phyloP scores from a whole-genome alignment of 108 stramenopile species.

The Cylindrotheca closterium region DNA sequence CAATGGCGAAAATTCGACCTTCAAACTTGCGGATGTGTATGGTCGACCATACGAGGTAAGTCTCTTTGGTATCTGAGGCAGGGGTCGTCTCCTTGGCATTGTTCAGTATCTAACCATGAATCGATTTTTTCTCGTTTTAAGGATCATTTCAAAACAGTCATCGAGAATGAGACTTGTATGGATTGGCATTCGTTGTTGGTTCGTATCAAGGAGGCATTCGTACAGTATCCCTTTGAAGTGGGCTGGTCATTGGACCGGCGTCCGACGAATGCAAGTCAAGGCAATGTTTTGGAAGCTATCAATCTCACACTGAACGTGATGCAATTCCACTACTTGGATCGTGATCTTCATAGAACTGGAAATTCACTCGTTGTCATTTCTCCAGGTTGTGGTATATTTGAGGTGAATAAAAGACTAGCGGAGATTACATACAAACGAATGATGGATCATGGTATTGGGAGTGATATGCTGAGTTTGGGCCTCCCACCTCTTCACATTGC shows the following conservation, averaged over 20 bases:
- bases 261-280: constrained; percentile 85
- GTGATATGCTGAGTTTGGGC: constrained; percentile 94
- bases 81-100: no score
- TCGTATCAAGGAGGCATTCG: constrained; percentile 85
- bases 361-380: constrained; percentile 94
- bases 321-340: constrained; percentile 94
- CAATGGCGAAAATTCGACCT: constrained; percentile 26
- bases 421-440: constrained; percentile 98
- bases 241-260: constrained; percentile 79
- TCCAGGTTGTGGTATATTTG: constrained; percentile 94
- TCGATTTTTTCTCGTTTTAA: constrained; percentile 7
- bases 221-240: constrained; percentile 80
- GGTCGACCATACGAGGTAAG: constrained; percentile 65
- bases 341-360: constrained; percentile 92
- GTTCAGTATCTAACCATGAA: background rate
- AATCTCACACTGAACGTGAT: constrained; percentile 97
- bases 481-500: constrained; percentile 95
- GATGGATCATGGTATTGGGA: constrained; percentile 99
- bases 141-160: constrained; percentile 89
- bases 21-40: constrained; percentile 52
- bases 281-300: constrained; percentile 96
- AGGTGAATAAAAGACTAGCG: constrained; percentile 87
- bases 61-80: no score
- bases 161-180: constrained; percentile 87
- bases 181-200: constrained; percentile 81